Base-by-base conservation (phyloP, 2,329 filamentous ascomycete genomes). In the Exophiala dermatitidis region DNA sequence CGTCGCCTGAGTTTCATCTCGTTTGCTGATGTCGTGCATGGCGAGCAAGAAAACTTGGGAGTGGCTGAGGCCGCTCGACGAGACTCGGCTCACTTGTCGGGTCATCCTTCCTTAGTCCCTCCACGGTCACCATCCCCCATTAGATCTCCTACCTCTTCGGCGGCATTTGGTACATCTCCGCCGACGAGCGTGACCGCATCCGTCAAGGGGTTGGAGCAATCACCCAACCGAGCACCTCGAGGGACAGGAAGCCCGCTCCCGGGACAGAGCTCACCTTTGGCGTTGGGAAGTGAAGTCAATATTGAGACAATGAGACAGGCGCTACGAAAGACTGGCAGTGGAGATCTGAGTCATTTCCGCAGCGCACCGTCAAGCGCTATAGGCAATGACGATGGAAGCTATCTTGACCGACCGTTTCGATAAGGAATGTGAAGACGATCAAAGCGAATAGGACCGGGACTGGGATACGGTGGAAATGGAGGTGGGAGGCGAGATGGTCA, bases 301-400 rank as follows among this genome's bases (percentile, higher is more conserved):
- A 86, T 96, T 60, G 90, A 96, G 75, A 96, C 90, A 3, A 95
- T 96, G 90, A 80, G 85, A 48, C 90, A 96, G 71, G 90, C 89
- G 10, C 74, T 96, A 65, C 78, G 87, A 66, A 85, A 88, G 68
- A 95, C 90, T 9, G 88, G 84, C 42, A 95, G 89, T 69, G 82
- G 86, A 12, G 91, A 96, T 67, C 72, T 96, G 53, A 72, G 75
- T 37, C 71, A 72, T 34, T 66, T 68, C 37, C 66, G 64, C 49
- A 70, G 66, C 40, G 45, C 59, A 31, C 60, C 67, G 30, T 51
- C 62, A 48, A 70, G 67, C 59, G 63, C 65, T 4, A 57, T 67
- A 43, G 65, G 63, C 33, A 67, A 66, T 59, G 68, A 71, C 52
- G 69, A 59, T 32, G 57, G 57, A 2, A 59, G 45, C 3, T 57